Base-by-base conservation (phyloP, 2,329 filamentous ascomycete genomes). In the Nigrograna mackinnonii region DNA sequence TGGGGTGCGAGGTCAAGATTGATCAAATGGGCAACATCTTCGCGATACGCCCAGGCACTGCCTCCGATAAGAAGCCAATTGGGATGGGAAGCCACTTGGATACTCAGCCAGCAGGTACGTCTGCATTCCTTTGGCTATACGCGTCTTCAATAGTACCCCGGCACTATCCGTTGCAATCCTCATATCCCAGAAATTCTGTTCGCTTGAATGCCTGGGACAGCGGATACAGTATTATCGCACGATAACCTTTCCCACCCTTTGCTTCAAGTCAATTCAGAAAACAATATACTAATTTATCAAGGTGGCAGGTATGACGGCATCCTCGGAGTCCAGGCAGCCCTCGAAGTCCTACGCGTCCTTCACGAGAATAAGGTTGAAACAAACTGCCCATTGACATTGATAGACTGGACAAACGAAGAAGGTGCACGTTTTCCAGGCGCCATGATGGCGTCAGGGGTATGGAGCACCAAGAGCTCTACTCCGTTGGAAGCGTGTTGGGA, bases 341-440 rank as follows among this genome's bases (percentile, higher is more conserved):
- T 70, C 14, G 66, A 70, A 48, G 60, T 69, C 22, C 57, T 71
- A 17, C 55, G 63, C n/a, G 64, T 57, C 1, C 47, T 72, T 13
- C 57, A 66, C 34, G 66, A 70, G 22, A 64, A 61, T 36, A 46
- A 54, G 4, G 44, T 56, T n/a, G 34, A 52, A 21, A 66, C 62
- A 0, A 75, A 85, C 22, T 85, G 79, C 18, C 84, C 84, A 1
- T 75, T 91, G 1, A 86, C 85, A 0, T 77, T 90, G 2, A 79
- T 91, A 6, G 87, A 90, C 59, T 89, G 85, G 85, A 90, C 85
- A 1, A 88, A 88, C 58, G 88, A 91, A 70, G 89, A 92, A 69
- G 87, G 87, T 2, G 87, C 87, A 1, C 79, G 87, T 0, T 91
- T 91, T 50, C 86, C 87, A 0, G 82, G 83, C 22, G 85, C 82